Conservation (phyloP, 257 asterid species). For the Striga asiatica region DNA sequence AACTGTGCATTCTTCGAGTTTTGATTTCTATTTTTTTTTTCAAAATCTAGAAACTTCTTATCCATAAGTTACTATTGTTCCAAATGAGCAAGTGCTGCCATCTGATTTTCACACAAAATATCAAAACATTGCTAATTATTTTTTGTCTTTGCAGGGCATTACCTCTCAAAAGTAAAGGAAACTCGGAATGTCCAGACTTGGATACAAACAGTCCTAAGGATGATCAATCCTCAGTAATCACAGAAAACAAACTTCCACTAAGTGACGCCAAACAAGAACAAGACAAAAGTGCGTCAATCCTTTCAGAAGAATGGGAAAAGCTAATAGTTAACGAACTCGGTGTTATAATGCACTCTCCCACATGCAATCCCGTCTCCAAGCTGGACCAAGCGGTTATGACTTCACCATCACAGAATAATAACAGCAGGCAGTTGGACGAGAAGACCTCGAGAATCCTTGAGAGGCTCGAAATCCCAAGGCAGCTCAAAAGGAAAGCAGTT, state of each 20-base stretch:
- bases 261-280: conserved; percentile 20
- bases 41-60: neutral
- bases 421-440: conserved; percentile 42
- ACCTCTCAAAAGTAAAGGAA: conserved; percentile 36
- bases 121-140: neutral
- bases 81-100: neutral
- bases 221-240: conserved; percentile 17
- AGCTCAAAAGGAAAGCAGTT: conserved; percentile 55
- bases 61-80: neutral
- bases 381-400: conserved; percentile 23
- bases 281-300: conserved; percentile 20
- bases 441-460: conserved; percentile 81
- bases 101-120: conserved; percentile 2
- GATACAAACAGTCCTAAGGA: conserved; percentile 24
- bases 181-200: conserved; percentile 23
- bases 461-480: conserved; percentile 75
- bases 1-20: neutral
- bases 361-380: conserved; percentile 30
- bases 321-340: conserved; percentile 52
- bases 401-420: conserved; percentile 42
- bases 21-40: no score
- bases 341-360: conserved; percentile 34
- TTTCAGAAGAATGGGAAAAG: conserved; percentile 74
- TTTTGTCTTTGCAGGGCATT: conserved; percentile 41
- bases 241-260: conserved; percentile 23